Evolutionary conservation across 495 filamentous ascomycete species (phyloP).

Genomic region (Cladorrhinum samala): DNA sequence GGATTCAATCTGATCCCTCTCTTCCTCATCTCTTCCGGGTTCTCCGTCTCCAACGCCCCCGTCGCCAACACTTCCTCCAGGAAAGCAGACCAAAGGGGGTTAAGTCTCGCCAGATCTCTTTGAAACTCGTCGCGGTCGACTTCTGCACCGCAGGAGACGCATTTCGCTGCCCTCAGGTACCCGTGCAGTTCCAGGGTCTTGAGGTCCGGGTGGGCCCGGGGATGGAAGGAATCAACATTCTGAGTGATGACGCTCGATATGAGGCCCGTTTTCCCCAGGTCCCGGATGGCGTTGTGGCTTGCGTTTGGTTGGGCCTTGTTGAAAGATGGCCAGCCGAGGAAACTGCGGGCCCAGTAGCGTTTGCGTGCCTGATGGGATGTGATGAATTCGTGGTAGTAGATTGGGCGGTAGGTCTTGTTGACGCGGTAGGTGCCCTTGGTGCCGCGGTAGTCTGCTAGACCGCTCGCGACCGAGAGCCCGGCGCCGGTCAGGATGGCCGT

Average conservation of each 20-base stretch:
- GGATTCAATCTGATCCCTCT: conserved; percentile 80
- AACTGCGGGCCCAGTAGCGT: conserved; percentile 93
- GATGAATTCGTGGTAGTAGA: conserved; percentile 87
- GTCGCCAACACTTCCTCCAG: conserved; percentile 60
- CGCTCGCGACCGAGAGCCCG: conserved; percentile 88
- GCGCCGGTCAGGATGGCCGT: conserved; percentile 82
- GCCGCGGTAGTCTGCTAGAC: conserved; percentile 89
- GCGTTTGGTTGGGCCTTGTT: conserved; percentile 71
- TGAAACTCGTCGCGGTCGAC: conserved; percentile 56
- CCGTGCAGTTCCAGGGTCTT: conserved; percentile 84
- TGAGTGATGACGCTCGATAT: conserved; percentile 81
- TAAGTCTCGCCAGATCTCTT: conserved; percentile 64
- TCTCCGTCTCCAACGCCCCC: conserved; percentile 71
- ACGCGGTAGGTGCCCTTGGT: conserved; percentile 84
- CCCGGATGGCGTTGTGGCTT: conserved; percentile 68
- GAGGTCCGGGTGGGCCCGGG: conserved; percentile 64
- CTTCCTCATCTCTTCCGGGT: conserved; percentile 60
- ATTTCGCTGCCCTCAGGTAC: conserved; percentile 73
- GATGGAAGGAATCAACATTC: conserved; percentile 94
- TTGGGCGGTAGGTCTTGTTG: conserved; percentile 83
- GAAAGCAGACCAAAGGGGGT: conserved; percentile 81
- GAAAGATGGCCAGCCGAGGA: conserved; percentile 82
- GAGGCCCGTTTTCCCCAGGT: conserved; percentile 63
- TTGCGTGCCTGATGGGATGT: conserved; percentile 80
- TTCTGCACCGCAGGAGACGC: conserved; percentile 56